Conservation (phyloP, 345 rosid species). For the Dimocarpus longan region DNA sequence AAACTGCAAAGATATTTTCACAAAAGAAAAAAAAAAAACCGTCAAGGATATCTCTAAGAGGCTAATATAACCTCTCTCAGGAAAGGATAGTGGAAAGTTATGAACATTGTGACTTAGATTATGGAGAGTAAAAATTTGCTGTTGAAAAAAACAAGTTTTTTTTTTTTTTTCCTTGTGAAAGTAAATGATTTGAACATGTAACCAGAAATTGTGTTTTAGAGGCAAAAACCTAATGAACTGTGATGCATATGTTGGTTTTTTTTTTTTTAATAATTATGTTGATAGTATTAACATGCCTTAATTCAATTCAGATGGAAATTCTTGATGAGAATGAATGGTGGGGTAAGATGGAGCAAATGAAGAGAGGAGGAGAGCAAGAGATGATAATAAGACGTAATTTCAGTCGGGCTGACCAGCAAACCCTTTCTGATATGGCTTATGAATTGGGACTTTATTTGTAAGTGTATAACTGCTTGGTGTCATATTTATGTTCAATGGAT, state of each 20-base stretch:
- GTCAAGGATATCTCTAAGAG: not conserved
- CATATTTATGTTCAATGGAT: not conserved
- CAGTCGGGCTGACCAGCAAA: slow-evolving; percentile 74
- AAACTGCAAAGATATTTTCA: not conserved
- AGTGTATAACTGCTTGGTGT: slow-evolving; percentile 29
- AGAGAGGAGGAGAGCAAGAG: slow-evolving; percentile 69
- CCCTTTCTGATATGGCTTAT: slow-evolving; percentile 69
- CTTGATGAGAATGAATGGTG: slow-evolving; percentile 86
- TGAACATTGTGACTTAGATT: not conserved
- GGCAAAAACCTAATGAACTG: not conserved
- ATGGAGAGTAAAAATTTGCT: not conserved
- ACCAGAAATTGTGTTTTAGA: not conserved
- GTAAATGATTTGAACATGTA: not conserved
- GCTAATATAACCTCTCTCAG: not conserved
- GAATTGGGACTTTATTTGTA: slow-evolving; percentile 86
- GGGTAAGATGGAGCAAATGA: slow-evolving; percentile 78
- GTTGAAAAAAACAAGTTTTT: not conserved
- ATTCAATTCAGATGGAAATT: slow-evolving; percentile 63
- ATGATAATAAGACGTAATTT: slow-evolving; percentile 68
- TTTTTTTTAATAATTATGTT: not conserved
- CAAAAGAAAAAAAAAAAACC: too few relatives aligned
- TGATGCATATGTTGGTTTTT: not conserved
- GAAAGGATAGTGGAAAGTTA: not conserved
- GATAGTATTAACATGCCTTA: not conserved
- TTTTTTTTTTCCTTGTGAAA: not conserved